A percentile compares a stretch with the other conserved stretches of the same genome.
Conservation (phyloP, 2,329 filamentous ascomycete species). For the Botrytis pseudocinerea region DNA sequence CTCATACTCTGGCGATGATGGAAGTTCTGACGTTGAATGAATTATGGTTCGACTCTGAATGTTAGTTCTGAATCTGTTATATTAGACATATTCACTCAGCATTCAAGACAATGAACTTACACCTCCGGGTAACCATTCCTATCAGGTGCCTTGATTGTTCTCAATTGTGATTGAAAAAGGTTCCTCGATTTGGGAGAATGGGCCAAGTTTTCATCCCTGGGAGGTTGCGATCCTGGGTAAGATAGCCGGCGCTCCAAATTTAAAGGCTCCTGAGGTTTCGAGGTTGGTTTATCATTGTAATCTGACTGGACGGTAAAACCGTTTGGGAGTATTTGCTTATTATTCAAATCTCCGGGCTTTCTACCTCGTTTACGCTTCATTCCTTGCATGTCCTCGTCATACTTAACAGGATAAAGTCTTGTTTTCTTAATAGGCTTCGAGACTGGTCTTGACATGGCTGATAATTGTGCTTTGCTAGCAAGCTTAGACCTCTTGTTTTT, state of each 20-base stretch:
- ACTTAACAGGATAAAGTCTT: conserved; percentile 31
- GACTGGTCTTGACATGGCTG: background rate
- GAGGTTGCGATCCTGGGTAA: background rate
- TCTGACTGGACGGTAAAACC: background rate
- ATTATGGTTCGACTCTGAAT: background rate
- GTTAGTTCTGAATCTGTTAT: background rate
- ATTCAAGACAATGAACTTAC: background rate
- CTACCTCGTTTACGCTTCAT: conserved; percentile 28
- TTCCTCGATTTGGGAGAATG: background rate
- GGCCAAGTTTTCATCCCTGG: background rate
- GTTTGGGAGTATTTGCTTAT: background rate
- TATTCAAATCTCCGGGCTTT: conserved; percentile 12
- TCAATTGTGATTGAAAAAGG: background rate
- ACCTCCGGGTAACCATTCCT: background rate
- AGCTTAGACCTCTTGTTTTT: conserved; percentile 9
- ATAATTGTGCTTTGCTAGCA: conserved; percentile 10
- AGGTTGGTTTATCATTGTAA: background rate
- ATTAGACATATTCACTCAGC: background rate
- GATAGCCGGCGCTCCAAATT: background rate
- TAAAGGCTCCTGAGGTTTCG: background rate
- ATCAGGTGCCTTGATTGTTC: background rate
- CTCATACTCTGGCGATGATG: conserved; percentile 20
- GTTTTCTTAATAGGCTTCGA: conserved; percentile 28
- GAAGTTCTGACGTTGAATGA: background rate
- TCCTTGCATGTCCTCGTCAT: conserved; percentile 29